These are phyloP conservation scores for Spathaspora girioi DNA, from an alignment of 805 yeast species.

Conservation along the genomic window DNA sequence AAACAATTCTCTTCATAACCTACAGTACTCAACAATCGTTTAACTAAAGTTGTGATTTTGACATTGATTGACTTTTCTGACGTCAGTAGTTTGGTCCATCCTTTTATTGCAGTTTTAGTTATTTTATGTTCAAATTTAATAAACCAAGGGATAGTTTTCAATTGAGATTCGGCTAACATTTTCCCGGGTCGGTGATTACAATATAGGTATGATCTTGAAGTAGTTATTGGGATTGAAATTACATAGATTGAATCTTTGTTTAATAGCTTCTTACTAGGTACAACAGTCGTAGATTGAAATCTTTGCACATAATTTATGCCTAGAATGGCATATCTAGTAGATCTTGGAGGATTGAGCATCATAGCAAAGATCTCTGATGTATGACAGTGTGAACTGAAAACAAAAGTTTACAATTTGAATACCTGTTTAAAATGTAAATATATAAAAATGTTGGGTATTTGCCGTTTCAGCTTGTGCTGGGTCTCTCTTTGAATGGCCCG, in stretches of 20 bases:
- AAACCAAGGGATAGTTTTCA: constrained; percentile 24
- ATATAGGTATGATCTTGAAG: constrained; percentile 56
- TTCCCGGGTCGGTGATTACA: constrained; percentile 52
- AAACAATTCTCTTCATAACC: constrained; percentile 81
- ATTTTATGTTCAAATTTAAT: constrained; percentile 45
- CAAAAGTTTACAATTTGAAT: too few relatives aligned
- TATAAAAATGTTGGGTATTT: not conserved
- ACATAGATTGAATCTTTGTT: constrained; percentile 51
- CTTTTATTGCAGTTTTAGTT: constrained; percentile 45
- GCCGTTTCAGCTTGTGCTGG: not conserved
- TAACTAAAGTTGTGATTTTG: constrained; percentile 52
- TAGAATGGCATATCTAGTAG: not conserved
- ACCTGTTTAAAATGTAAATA: not conserved
- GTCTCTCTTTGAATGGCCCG: not conserved
- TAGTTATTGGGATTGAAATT: constrained; percentile 69
- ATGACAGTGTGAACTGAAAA: too few relatives aligned
- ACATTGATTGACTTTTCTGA: constrained; percentile 58
- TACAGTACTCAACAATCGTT: constrained; percentile 53
- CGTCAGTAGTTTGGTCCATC: constrained; percentile 60
- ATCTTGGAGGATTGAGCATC: not conserved
- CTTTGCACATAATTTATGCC: not conserved
- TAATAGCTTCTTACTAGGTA: not conserved
- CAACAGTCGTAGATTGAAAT: not conserved
- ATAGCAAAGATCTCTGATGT: too few relatives aligned
- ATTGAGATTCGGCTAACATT: constrained; percentile 22